Base-by-base conservation (phyloP, 202 grass and related monocot genomes). In the Cymbopogon flexuosus region DNA sequence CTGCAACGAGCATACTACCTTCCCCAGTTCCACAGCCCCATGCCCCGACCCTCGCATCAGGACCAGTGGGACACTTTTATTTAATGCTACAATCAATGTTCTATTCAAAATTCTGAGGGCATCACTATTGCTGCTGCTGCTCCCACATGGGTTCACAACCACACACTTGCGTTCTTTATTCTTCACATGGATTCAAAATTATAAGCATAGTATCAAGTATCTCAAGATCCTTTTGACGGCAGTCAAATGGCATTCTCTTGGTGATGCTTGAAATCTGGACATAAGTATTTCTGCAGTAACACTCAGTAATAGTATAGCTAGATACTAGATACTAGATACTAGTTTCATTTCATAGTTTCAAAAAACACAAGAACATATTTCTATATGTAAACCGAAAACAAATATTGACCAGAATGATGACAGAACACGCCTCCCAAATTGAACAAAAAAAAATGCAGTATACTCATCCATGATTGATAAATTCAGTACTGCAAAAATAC, bases 101-200 rank as follows among this genome's bases (percentile, higher is more conserved):
- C 34, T 4, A 23, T 68, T 56, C 21, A 37, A 70, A 65, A 72
- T 85, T 80, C 87, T n/a, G 34, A 80, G 30, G 7, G 39, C 68
- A 41, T 18, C 45, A 71, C 62, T 72, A 59, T 29, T 45, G 9
- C 31, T 51, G 40, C 5, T 29, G n/a, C 8, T 21, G 0, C 56
- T 24, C 12, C 8, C 60, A 72, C 67, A 42, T 63, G 62, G 54
- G 15, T 63, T 10, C 62, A 79, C 35, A 33, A 41, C 37, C 5
- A 33, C 16, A 29, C 43, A n/a, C 3, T 57, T 51, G 24, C 2
- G 8, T 67, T 60, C 2, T 73, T 57, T 41, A 29, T 31, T 16
- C 8, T 6, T 67, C 16, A 3, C 57, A 66, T 23, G 15, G 71
- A 60, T 81, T 81, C 21, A 37, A 77, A 88, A 65, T 77, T 58